These are phyloP conservation scores for Cerrena zonata DNA, from an alignment of 1,284 basidiomycete species.

Conservation along the genomic window DNA sequence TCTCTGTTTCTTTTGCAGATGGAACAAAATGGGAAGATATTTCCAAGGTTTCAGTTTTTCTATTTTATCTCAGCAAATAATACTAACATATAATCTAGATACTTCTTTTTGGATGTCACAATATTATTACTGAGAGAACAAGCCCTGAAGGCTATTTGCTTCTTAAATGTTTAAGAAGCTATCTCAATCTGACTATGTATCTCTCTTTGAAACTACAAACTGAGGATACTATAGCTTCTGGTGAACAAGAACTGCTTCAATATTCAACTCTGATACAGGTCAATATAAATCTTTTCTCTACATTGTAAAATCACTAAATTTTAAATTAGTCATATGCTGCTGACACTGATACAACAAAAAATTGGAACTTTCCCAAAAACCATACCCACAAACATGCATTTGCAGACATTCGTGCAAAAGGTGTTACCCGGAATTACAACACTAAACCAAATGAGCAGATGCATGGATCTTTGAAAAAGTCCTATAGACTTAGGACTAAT, in stretches of 20 bases:
- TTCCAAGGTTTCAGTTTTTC: not conserved
- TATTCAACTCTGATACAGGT: conserved; percentile 7
- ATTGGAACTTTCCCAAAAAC: conserved; percentile 23
- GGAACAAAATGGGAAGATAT: conserved; percentile 10
- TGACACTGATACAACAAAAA: conserved; percentile 8
- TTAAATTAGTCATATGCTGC: not conserved
- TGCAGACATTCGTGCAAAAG: conserved; percentile 21
- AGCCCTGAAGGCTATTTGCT: conserved; percentile 11
- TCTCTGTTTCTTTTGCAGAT: conserved; percentile 9
- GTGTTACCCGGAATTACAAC: conserved; percentile 15
- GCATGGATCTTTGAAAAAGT: conserved; percentile 21
- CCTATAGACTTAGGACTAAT: conserved; percentile 24
- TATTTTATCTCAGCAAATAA: not conserved
- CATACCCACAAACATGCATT: conserved; percentile 18
- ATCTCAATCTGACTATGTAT: conserved; percentile 15
- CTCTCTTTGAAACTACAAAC: conserved; percentile 18
- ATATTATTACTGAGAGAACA: conserved; percentile 4
- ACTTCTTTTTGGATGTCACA: conserved; percentile 7
- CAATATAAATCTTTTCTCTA: not conserved
- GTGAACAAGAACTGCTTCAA: not conserved
- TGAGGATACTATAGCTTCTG: conserved; percentile 12
- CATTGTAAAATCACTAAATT: not conserved
- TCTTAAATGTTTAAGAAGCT: conserved; percentile 12
- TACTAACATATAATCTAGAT: conserved; percentile 9
- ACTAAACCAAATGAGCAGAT: conserved; percentile 23